These are phyloP conservation scores for Quercus rubra DNA, from an alignment of 306 rosid species.

Conservation along the genomic window DNA sequence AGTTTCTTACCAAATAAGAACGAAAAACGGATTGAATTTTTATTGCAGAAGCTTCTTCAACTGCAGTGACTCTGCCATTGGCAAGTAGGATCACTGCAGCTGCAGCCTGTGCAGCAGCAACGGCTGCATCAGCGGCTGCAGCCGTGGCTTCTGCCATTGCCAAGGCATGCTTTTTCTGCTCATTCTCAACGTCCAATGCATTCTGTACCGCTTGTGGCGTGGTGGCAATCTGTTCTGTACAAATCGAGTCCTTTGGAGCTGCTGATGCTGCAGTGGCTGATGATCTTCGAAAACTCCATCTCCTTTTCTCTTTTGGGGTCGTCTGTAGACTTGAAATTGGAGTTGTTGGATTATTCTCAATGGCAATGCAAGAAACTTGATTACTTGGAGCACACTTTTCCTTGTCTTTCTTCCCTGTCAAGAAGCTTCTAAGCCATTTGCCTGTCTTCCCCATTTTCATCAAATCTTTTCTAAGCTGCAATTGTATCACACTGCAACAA, in stretches of 20 bases:
- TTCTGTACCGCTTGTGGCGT: conserved; percentile 29
- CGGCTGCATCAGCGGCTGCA: conserved; percentile 57
- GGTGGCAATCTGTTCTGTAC: conserved; percentile 25
- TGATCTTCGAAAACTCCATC: conserved; percentile 93
- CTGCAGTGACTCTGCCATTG: conserved; percentile 25
- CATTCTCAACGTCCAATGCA: conserved; percentile 39
- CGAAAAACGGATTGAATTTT: conserved; percentile 80
- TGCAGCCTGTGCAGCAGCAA: conserved; percentile 70
- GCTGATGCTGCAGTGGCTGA: conserved; percentile 46
- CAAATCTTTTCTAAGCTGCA: conserved; percentile 31
- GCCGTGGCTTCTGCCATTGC: conserved; percentile 66
- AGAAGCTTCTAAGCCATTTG: conserved; percentile 72
- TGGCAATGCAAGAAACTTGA: conserved; percentile 31
- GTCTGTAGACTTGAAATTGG: conserved; percentile 40
- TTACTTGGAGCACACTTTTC: conserved; percentile 28
- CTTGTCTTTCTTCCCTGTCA: conserved; percentile 71
- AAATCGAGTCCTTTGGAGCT: conserved; percentile 40
- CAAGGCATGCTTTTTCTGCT: conserved; percentile 65
- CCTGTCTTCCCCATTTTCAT: conserved; percentile 73
- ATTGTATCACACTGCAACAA: conserved; percentile 28
- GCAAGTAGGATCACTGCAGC: conserved; percentile 56
- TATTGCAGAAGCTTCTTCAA: conserved; percentile 67
- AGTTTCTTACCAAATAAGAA: conserved; percentile 62
- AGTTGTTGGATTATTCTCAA: conserved; percentile 45
- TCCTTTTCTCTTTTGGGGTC: conserved; percentile 65